Evolutionary conservation across 2,329 filamentous ascomycete species (phyloP).

Genomic region (Xylaria sp.): DNA sequence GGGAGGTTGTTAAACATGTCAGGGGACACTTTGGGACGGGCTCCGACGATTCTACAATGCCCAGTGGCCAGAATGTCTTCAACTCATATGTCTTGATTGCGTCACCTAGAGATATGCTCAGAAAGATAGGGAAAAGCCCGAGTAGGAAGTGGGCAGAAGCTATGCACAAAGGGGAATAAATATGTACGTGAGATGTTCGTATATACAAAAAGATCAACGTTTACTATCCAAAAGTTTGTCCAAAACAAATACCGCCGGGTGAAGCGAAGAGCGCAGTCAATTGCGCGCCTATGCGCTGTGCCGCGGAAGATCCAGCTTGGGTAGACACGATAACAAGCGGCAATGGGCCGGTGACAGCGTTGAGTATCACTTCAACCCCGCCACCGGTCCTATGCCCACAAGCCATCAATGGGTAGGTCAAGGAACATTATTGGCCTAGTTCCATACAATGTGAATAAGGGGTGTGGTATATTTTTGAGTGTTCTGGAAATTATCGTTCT

Average conservation of each 20-base stretch:
- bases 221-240: neutral
- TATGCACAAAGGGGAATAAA: neutral
- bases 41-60: neutral
- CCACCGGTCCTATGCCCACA: neutral
- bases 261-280: neutral
- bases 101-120: neutral
- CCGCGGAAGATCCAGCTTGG: neutral
- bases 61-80: neutral
- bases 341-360: neutral
- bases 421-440: conserved; percentile 3
- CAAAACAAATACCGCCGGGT: neutral
- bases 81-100: neutral
- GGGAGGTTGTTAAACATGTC: neutral
- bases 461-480: conserved; percentile 31
- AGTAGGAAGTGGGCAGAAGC: neutral
- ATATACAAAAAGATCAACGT: conserved; percentile 15
- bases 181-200: conserved; percentile 8
- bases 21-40: neutral
- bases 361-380: neutral
- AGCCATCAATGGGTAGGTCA: neutral
- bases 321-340: neutral
- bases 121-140: neutral
- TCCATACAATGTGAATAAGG: conserved; percentile 37
- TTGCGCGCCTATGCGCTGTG: neutral
- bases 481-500: conserved; percentile 24